These are phyloP conservation scores for Letharia lupina DNA, from an alignment of 495 filamentous ascomycete species.

Conservation along the genomic window DNA sequence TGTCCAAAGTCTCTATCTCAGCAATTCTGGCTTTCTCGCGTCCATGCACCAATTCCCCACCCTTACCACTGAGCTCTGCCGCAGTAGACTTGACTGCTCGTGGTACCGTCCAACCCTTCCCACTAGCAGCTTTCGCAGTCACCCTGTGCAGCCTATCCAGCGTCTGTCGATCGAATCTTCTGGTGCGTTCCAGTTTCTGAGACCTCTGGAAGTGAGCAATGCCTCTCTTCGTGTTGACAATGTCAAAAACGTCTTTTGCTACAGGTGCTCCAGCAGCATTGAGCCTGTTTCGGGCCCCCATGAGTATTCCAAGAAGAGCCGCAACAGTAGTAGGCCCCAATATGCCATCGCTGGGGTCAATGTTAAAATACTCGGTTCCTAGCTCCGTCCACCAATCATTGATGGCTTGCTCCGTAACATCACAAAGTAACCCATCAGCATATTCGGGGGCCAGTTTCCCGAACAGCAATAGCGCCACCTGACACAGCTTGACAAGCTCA, in stretches of 20 bases:
- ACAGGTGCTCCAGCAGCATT: constrained; percentile 75
- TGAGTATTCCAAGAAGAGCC: constrained; percentile 74
- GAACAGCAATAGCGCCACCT: constrained; percentile 81
- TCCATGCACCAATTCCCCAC: constrained; percentile 92
- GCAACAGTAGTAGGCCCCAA: constrained; percentile 88
- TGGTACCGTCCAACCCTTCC: constrained; percentile 71
- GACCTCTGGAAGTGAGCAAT: constrained; percentile 85
- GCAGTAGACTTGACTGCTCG: constrained; percentile 93
- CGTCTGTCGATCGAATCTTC: constrained; percentile 74
- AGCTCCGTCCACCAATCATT: constrained; percentile 96
- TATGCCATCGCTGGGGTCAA: constrained; percentile 86
- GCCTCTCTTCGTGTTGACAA: constrained; percentile 68
- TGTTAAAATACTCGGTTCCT: constrained; percentile 78
- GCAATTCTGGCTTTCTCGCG: constrained; percentile 84
- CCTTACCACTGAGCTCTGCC: constrained; percentile 89
- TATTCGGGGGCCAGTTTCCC: constrained; percentile 81
- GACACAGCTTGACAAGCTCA: constrained; percentile 88
- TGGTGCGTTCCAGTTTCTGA: constrained; percentile 64
- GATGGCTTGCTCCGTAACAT: constrained; percentile 83
- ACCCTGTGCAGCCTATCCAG: constrained; percentile 68
- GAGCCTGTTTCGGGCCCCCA: constrained; percentile 83
- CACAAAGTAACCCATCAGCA: constrained; percentile 86
- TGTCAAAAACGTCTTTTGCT: constrained; percentile 85
- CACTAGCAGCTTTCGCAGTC: constrained; percentile 80
- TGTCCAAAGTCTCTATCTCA: constrained; percentile 82